phyloP scores from a whole-genome alignment of 2,329 filamentous ascomycete species.

The Cercospora sesami region DNA sequence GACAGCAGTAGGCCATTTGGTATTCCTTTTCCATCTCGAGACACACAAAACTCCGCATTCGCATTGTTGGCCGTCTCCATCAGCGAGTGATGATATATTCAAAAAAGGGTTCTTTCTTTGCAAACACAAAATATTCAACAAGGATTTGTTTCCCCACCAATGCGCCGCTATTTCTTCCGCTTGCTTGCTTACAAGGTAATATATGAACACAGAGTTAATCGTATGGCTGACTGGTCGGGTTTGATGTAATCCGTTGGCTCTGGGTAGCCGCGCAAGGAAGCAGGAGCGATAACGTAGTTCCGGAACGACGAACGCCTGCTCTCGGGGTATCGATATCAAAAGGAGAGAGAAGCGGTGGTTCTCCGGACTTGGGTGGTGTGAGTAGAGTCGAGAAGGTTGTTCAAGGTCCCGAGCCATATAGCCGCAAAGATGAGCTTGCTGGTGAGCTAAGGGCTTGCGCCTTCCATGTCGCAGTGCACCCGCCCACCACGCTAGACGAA shows the following conservation, averaged over 20 bases:
- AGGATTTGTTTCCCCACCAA: neutral
- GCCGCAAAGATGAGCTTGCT: neutral
- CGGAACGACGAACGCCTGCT: constrained; percentile 14
- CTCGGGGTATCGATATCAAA: constrained; percentile 20
- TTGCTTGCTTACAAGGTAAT: neutral
- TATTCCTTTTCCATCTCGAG: neutral
- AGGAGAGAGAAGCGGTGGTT: constrained; percentile 2
- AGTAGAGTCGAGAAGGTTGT: neutral
- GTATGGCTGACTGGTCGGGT: neutral
- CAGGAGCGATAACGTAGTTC: neutral
- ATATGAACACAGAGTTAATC: neutral
- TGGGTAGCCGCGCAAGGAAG: neutral
- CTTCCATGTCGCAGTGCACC: neutral
- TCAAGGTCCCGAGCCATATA: neutral
- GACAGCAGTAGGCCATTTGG: neutral
- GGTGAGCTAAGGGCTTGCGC: neutral
- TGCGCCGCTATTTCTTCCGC: neutral
- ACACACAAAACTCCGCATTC: neutral
- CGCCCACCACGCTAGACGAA: neutral
- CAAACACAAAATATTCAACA: neutral
- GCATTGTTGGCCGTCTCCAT: neutral
- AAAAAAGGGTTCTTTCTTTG: neutral
- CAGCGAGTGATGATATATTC: neutral
- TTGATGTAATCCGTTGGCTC: neutral
- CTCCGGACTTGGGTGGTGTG: neutral